A percentile compares a stretch with the other conserved stretches of the same genome.
Evolutionary conservation across 495 filamentous ascomycete genomes (phyloP).

Genomic region (Talaromyces adpressus): DNA sequence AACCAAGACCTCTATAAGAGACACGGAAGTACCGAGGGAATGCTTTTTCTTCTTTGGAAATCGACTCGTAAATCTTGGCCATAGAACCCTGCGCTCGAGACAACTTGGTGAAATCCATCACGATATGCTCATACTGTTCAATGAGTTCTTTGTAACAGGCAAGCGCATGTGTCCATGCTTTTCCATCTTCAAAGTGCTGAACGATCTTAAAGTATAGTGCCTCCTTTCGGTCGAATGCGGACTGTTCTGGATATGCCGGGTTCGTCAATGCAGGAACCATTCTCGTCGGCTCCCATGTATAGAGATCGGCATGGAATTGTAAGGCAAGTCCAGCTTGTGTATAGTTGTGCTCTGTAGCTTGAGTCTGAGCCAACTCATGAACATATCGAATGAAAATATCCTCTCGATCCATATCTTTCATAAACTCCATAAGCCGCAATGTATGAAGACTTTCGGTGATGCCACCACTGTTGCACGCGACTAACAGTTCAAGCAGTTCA

Average conservation of each 20-base stretch:
- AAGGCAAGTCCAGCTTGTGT: constrained; percentile 90
- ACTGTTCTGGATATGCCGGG: constrained; percentile 75
- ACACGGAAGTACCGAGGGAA: constrained; percentile 89
- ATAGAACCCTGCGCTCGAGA: constrained; percentile 84
- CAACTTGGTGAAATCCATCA: constrained; percentile 89
- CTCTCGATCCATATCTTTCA: constrained; percentile 94
- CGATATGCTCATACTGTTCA: constrained; percentile 76
- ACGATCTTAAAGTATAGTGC: constrained; percentile 90
- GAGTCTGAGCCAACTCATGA: constrained; percentile 79
- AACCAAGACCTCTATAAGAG: constrained; percentile 84
- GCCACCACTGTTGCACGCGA: constrained; percentile 83
- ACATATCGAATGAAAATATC: constrained; percentile 97
- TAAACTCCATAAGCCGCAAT: constrained; percentile 89
- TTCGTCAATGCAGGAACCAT: constrained; percentile 61
- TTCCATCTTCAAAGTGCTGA: constrained; percentile 85
- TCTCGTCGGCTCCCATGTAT: constrained; percentile 77
- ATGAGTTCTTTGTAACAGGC: constrained; percentile 86
- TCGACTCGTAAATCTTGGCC: constrained; percentile 84
- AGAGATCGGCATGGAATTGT: constrained; percentile 84
- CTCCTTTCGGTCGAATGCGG: constrained; percentile 89
- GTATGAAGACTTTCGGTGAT: constrained; percentile 79
- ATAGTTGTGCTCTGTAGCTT: constrained; percentile 66
- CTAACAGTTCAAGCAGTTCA: constrained; percentile 83
- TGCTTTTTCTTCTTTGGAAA: constrained; percentile 69
- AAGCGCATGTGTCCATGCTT: constrained; percentile 88